phyloP scores from a whole-genome alignment of 2,329 filamentous ascomycete genomes.

The Trichoderma sp. region DNA sequence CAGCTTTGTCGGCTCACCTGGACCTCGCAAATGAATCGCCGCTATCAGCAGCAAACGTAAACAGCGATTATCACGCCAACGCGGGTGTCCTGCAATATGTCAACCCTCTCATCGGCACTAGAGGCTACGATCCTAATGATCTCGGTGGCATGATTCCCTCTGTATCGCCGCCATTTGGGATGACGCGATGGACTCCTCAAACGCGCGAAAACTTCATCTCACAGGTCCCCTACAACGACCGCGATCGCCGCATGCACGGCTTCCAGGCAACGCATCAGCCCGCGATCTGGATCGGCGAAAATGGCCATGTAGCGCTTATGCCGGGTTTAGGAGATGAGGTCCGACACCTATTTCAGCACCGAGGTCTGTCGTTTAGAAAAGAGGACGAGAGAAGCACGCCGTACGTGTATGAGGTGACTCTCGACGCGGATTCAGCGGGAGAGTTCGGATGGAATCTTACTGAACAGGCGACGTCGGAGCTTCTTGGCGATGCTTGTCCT shows the following conservation, averaged over 20 bases:
- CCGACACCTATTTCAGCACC: slow-evolving; percentile 37
- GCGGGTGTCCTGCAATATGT: slow-evolving; percentile 33
- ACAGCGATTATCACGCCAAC: slow-evolving; percentile 28
- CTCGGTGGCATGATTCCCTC: slow-evolving; percentile 39
- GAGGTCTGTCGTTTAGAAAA: slow-evolving; percentile 42
- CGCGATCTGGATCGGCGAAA: slow-evolving; percentile 52
- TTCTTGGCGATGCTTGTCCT: slow-evolving; percentile 40
- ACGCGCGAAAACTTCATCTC: slow-evolving; percentile 49
- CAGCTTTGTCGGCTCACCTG: neutral
- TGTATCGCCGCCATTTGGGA: slow-evolving; percentile 42
- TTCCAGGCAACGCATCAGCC: slow-evolving; percentile 51
- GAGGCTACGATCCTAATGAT: slow-evolving; percentile 31
- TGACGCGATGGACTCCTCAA: slow-evolving; percentile 51
- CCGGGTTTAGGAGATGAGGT: slow-evolving; percentile 37
- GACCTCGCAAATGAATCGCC: neutral
- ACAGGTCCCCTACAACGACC: slow-evolving; percentile 46
- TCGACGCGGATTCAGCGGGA: slow-evolving; percentile 37
- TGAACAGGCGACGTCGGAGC: slow-evolving; percentile 30
- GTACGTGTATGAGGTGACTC: slow-evolving; percentile 45
- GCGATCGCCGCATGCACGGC: slow-evolving; percentile 43
- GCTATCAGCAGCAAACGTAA: neutral
- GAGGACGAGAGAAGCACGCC: slow-evolving; percentile 42
- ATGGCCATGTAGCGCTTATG: slow-evolving; percentile 43
- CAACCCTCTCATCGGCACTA: slow-evolving; percentile 36
- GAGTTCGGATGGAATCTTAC: slow-evolving; percentile 37